Conservation (phyloP, 2,329 filamentous ascomycete species). For the Cercospora nicotianae region DNA sequence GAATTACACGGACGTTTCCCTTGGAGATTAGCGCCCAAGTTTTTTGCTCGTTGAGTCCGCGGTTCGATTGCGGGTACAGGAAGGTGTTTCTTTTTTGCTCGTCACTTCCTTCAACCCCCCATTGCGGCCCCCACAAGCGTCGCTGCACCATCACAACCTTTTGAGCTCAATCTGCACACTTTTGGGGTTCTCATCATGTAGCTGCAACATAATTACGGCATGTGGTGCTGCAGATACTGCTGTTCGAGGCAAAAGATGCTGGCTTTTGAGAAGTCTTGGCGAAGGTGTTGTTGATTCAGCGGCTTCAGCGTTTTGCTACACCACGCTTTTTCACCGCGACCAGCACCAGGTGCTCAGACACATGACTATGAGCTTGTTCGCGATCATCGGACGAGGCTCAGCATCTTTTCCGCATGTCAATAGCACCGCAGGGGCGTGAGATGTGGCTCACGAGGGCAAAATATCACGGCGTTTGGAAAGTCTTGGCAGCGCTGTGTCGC, state of each 20-base stretch:
- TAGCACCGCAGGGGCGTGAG: not conserved
- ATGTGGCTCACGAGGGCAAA: not conserved
- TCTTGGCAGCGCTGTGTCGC: not conserved
- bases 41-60: not conserved
- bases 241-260: not conserved
- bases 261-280: constrained; percentile 1
- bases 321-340: not conserved
- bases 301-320: not conserved
- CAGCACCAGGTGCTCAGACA: not conserved
- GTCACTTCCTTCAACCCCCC: not conserved
- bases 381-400: not conserved
- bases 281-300: not conserved
- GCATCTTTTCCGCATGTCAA: not conserved
- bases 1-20: not conserved
- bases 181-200: not conserved
- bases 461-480: not conserved
- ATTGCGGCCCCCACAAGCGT: not conserved
- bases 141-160: not conserved
- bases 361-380: not conserved
- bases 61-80: not conserved
- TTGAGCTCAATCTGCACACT: not conserved
- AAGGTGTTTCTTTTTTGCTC: not conserved
- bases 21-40: not conserved
- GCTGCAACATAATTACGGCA: too few species aligned
- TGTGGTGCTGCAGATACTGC: not conserved